Base-by-base conservation (phyloP, 495 filamentous ascomycete genomes). In the Penicillium taxi region DNA sequence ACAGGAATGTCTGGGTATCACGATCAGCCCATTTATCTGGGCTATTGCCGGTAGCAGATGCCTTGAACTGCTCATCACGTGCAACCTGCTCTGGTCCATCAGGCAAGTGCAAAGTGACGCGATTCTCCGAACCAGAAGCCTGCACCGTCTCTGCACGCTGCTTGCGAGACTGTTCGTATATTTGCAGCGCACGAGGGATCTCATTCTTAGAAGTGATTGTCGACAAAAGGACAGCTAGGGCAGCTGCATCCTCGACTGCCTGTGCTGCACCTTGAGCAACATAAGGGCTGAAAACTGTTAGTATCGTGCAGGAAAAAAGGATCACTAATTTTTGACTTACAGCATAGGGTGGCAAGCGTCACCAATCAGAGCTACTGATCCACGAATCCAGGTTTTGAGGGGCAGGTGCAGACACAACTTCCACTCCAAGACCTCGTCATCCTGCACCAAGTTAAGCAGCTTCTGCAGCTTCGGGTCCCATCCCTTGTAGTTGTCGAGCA, bases 281-380 rank as follows among this genome's bases (percentile, higher is more conserved):
- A 19, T 68, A 66, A 0, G 64, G 64, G 2, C 64, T 67, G 39
- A 0, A 6, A 16, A 7, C n/a, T 8, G 16, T 44, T 40, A 40
- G 37, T 22, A n/a, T 38, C 13, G 24, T 8, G 32, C 25, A 6
- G 18, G 12, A 13, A 3, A 34, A 20, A 14, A n/a, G 4, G 9
- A 3, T 14, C 9, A 4, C 2, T 24, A 3, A 24, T 15, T n/a
- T n/a, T n/a, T 27, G 18, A 52, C 61, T 38, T 39, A 66, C 37
- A 83, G 68, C 49, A 78, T 82, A 3, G 81, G 78, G 44, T 85
- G 81, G 32, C 77, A 80, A 5, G 81, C 73, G 49, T 84, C 81
- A 15, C 81, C 81, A 14, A 84, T 64, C 26, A 85, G 51, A 6
- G 73, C 78, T 32, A 83, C 75, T 23, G 63, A 69, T 1, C 66